Evolutionary conservation across 805 yeast genomes (phyloP).

Genomic region (Kodamaea lidongshanica): DNA sequence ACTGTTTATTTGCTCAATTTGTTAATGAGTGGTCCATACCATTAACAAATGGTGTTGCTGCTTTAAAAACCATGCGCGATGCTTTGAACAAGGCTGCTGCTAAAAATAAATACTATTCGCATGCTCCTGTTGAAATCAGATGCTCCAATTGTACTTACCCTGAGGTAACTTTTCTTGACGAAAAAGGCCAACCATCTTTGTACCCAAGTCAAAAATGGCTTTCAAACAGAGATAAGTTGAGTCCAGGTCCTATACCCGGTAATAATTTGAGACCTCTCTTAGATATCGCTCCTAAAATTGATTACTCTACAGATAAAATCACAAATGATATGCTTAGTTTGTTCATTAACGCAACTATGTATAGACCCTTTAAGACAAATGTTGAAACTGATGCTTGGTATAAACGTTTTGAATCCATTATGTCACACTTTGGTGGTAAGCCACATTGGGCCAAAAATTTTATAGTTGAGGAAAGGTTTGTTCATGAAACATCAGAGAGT

Average conservation of each 20-base stretch:
- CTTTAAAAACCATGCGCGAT: conserved; percentile 55
- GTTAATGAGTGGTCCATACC: conserved; percentile 99
- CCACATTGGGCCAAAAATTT: conserved; percentile 99
- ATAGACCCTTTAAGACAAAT: conserved; percentile 80
- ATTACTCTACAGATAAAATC: conserved; percentile 38
- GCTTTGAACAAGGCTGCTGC: conserved; percentile 56
- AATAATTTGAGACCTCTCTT: conserved; percentile 74
- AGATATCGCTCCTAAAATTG: conserved; percentile 70
- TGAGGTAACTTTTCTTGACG: conserved; percentile 28
- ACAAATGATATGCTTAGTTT: conserved; percentile 75
- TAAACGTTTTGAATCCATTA: conserved; percentile 69
- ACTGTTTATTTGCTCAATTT: conserved; percentile 87
- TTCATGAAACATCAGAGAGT: conserved; percentile 27
- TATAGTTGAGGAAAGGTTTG: conserved; percentile 53
- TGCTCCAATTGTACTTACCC: conserved; percentile 77
- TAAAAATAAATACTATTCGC: conserved; percentile 68
- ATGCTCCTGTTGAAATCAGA: conserved; percentile 92
- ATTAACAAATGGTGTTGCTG: conserved; percentile 65
- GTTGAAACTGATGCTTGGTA: conserved; percentile 79
- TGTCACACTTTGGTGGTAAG: conserved; percentile 76
- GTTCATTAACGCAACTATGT: conserved; percentile 90
- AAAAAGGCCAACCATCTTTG: conserved; percentile 33
- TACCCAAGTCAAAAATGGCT: conserved; percentile 46
- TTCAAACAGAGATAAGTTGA: conserved; percentile 41
- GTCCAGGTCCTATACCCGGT: conserved; percentile 80